phyloP scores from a whole-genome alignment of 1,284 basidiomycete genomes.

The Polyporus tsugae region DNA sequence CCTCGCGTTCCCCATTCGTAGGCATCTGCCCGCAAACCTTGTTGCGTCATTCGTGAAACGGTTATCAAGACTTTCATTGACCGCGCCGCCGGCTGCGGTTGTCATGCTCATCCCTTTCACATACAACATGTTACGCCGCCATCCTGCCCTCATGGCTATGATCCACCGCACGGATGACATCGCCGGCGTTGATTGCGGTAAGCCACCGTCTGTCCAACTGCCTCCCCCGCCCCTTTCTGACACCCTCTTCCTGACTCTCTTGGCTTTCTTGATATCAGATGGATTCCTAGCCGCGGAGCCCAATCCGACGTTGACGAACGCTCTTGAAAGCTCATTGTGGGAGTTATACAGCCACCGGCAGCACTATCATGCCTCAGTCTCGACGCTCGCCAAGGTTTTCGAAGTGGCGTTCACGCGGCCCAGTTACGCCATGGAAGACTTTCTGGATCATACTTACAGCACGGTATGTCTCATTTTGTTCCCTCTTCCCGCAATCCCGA shows the following conservation, averaged over 20 bases:
- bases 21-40: conserved; percentile 88
- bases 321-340: conserved; percentile 91
- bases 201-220: conserved; percentile 21
- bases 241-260: neutral
- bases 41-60: conserved; percentile 96
- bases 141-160: conserved; percentile 93
- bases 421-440: conserved; percentile 92
- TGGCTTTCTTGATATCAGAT: conserved; percentile 54
- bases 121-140: conserved; percentile 94
- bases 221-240: neutral
- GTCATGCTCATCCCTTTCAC: conserved; percentile 93
- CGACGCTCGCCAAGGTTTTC: conserved; percentile 88
- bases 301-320: conserved; percentile 82
- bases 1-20: conserved; percentile 40
- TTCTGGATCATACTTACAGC: conserved; percentile 94
- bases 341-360: conserved; percentile 83
- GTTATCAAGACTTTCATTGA: conserved; percentile 84
- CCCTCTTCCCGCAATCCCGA: neutral
- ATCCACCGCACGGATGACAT: conserved; percentile 76
- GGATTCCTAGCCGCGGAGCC: conserved; percentile 75
- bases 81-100: conserved; percentile 90
- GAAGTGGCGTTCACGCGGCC: conserved; percentile 94
- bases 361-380: conserved; percentile 89
- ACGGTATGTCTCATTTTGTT: conserved; percentile 67
- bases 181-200: conserved; percentile 52